These are phyloP conservation scores for Rosa lucieae DNA, from an alignment of 306 rosid species.

Conservation along the genomic window DNA sequence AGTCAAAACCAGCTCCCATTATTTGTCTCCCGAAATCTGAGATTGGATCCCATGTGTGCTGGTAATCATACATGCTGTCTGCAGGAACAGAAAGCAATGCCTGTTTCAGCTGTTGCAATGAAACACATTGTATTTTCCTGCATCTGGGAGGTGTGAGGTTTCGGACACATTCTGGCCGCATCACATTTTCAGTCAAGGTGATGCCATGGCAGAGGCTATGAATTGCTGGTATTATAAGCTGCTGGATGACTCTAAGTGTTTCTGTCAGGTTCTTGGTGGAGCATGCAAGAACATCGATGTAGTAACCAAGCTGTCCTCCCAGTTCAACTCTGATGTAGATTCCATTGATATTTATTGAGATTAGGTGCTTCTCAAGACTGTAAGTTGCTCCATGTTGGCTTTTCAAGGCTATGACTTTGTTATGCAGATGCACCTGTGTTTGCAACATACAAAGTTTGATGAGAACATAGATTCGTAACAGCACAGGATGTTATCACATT, in stretches of 20 bases:
- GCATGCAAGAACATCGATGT: conserved; percentile 73
- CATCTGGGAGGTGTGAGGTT: conserved; percentile 77
- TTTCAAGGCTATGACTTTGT: conserved; percentile 64
- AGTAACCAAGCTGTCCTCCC: conserved; percentile 82
- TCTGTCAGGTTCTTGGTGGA: conserved; percentile 86
- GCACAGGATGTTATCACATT: background rate
- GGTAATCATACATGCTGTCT: conserved; percentile 94
- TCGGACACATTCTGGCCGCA: conserved; percentile 81
- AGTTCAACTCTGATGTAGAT: conserved; percentile 83
- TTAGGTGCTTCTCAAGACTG: conserved; percentile 83
- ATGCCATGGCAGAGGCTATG: conserved; percentile 80
- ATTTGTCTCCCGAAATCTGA: conserved; percentile 57
- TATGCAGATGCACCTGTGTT: conserved; percentile 83
- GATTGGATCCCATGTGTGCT: conserved; percentile 84
- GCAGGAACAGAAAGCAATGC: conserved; percentile 89
- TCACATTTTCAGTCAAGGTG: conserved; percentile 66
- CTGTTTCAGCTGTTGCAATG: conserved; percentile 69
- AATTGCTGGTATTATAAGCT: conserved; percentile 75
- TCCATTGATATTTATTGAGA: conserved; percentile 77
- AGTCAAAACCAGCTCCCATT: conserved; percentile 69
- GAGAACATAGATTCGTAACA: conserved; percentile 7
- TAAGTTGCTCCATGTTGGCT: conserved; percentile 91
- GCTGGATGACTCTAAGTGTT: conserved; percentile 72
- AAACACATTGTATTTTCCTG: conserved; percentile 61
- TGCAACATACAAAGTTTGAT: conserved; percentile 25